Percentiles rank a stretch among this genome's conserved stretches.
phyloP scores from a whole-genome alignment of 163 green algal species.

The Scenedesmus sp. region DNA sequence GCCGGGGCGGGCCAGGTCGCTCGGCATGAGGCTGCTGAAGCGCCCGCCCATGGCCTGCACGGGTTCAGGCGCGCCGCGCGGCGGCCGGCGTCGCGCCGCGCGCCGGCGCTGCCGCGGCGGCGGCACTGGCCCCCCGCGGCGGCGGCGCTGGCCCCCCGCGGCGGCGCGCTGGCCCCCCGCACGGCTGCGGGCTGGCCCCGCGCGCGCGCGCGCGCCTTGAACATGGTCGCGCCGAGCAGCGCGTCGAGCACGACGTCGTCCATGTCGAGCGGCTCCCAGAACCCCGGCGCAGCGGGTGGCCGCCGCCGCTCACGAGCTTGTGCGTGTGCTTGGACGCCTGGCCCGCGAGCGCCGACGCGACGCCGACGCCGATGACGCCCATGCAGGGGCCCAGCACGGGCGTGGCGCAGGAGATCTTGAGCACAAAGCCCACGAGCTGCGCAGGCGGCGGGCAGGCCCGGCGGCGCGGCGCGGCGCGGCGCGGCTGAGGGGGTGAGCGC shows the following conservation, averaged over 20 bases:
- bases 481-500: too few relatives aligned
- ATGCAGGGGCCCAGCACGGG: slow-evolving; percentile 65
- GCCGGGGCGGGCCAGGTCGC: slow-evolving; percentile 73
- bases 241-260: slow-evolving; percentile 56
- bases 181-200: neutral
- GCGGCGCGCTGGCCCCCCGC: too few relatives aligned
- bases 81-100: too few relatives aligned
- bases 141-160: too few relatives aligned
- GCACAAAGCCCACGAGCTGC: slow-evolving; percentile 57
- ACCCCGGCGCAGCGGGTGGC: slow-evolving; percentile 33
- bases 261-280: slow-evolving; percentile 32
- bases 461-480: too few relatives aligned
- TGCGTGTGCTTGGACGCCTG: slow-evolving; percentile 55
- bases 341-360: slow-evolving; percentile 68
- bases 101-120: too few relatives aligned
- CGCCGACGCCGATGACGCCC: slow-evolving; percentile 65
- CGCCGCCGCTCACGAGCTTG: slow-evolving; percentile 17
- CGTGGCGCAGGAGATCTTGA: slow-evolving; percentile 76
- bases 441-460: too few relatives aligned
- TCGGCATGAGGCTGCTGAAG: slow-evolving; percentile 79
- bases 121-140: too few relatives aligned
- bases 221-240: slow-evolving; percentile 64
- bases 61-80: too few relatives aligned
- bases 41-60: slow-evolving; percentile 70
- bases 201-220: slow-evolving; percentile 54